Evolutionary conservation across 1,284 basidiomycete genomes (phyloP).

Genomic region (Lignosus rhinocerotis): DNA sequence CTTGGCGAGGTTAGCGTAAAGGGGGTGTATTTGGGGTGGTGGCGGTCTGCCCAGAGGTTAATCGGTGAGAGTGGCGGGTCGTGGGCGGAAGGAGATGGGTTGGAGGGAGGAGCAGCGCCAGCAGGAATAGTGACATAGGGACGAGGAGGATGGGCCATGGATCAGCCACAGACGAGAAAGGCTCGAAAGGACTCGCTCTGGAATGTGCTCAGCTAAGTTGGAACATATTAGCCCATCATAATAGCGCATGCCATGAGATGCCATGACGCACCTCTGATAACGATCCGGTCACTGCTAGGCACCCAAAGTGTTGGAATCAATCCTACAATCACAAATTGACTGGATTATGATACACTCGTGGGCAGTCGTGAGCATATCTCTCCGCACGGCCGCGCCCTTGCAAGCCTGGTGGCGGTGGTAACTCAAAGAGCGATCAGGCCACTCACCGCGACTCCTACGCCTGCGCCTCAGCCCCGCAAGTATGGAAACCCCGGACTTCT

Average conservation of each 20-base stretch:
- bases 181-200: conserved; percentile 3
- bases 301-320: too few relatives aligned
- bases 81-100: conserved; percentile 32
- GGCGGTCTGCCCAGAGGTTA: conserved; percentile 33
- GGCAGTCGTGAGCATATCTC: not conserved
- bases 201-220: not conserved
- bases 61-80: conserved; percentile 32
- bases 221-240: too few relatives aligned
- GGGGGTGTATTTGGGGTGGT: conserved; percentile 19
- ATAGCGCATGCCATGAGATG: not conserved
- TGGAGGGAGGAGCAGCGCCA: conserved; percentile 34
- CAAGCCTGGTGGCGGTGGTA: not conserved
- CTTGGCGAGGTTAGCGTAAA: conserved; percentile 12
- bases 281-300: conserved; percentile 3
- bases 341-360: not conserved
- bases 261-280: conserved; percentile 17
- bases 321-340: not conserved
- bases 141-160: conserved; percentile 30
- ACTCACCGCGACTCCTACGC: conserved; percentile 2
- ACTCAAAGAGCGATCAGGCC: not conserved
- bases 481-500: conserved; percentile 6
- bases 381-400: not conserved
- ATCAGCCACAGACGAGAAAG: conserved; percentile 16
- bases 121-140: conserved; percentile 44
- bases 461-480: conserved; percentile 4